These are phyloP conservation scores for Colletotrichum tropicale DNA, from an alignment of 2,329 filamentous ascomycete species.

Conservation along the genomic window DNA sequence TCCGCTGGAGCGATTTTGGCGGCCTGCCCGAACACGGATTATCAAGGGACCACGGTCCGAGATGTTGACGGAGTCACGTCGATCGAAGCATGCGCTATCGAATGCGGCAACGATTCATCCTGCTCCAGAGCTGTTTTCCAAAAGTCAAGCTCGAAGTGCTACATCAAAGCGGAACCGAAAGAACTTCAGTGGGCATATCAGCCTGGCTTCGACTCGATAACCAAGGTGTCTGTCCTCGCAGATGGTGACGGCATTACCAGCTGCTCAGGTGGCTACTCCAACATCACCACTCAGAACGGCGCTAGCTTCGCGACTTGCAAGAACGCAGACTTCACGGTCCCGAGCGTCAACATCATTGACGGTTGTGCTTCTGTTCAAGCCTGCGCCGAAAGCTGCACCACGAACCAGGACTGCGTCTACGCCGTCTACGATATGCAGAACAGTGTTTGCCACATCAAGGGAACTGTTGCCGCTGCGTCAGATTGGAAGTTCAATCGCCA, in stretches of 20 bases:
- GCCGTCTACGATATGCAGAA: conserved; percentile 23
- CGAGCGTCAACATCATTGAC: conserved; percentile 1
- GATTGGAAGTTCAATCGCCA: conserved; percentile 20
- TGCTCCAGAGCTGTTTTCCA: not conserved
- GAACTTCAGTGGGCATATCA: not conserved
- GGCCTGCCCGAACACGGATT: not conserved
- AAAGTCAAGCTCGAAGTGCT: not conserved
- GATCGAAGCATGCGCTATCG: not conserved
- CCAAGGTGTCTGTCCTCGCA: not conserved
- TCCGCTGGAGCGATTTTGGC: accelerated
- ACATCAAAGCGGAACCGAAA: not conserved
- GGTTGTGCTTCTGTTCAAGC: conserved; percentile 10
- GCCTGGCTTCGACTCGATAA: not conserved
- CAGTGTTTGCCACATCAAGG: conserved; percentile 25
- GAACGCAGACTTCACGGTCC: conserved; percentile 15
- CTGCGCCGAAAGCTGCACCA: conserved; percentile 18
- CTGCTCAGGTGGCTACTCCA: not conserved
- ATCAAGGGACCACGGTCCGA: not conserved
- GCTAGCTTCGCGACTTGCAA: not conserved
- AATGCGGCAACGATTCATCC: not conserved
- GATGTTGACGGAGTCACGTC: not conserved
- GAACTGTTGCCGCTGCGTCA: not conserved
- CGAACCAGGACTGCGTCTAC: conserved; percentile 9
- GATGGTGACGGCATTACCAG: not conserved
- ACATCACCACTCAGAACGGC: not conserved